Base-by-base conservation (phyloP, 306 rosid species). In the Prinsepia uniflora region DNA sequence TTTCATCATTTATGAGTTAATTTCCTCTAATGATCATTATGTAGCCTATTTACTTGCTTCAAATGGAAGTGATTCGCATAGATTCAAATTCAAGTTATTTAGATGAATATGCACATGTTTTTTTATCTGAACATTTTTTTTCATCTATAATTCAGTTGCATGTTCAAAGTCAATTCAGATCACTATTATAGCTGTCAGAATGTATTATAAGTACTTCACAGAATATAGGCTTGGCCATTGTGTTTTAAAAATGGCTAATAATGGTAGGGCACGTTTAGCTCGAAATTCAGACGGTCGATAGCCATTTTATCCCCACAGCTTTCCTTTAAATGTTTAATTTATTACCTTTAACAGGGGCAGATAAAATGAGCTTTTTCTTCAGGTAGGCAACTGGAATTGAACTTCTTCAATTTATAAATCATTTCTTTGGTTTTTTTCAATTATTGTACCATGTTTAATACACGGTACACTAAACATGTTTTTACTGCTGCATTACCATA, bases 101-200 rank as follows among this genome's bases (percentile, higher is more conserved):
- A 10, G 67, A 19, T 56, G 67, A 65, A 45, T 34, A 22, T 72
- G 67, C 30, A 0, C 62, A 2, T 18, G 7, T 52, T 40, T n/a
- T 36, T 39, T 19, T 2, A 36, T 15, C 22, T 4, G 2, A 5
- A 41, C 42, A 59, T 7, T 56, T 57, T 11, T 50, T 2, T 68
- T 44, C 36, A 30, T 58, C 11, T 17, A 40, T 17, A n/a, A 12
- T 57, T 70, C 6, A 6, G 20, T 56, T 56, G 65, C 55, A 7
- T 70, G 42, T n/a, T 56, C 18, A 22, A 60, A 20, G 63, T 40
- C 7, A 8, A 48, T 75, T 68, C 19, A 58, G 52, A 67, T 40
- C 39, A 24, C 2, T 24, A 24, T 24, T 2, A 11, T 59, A 49
- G n/a, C 63, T 15, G 55, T 54, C 63, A 54, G 19, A 54, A 3